Evolutionary conservation across 495 filamentous ascomycete species (phyloP).

Genomic region (Aspergillus egyptiacus): DNA sequence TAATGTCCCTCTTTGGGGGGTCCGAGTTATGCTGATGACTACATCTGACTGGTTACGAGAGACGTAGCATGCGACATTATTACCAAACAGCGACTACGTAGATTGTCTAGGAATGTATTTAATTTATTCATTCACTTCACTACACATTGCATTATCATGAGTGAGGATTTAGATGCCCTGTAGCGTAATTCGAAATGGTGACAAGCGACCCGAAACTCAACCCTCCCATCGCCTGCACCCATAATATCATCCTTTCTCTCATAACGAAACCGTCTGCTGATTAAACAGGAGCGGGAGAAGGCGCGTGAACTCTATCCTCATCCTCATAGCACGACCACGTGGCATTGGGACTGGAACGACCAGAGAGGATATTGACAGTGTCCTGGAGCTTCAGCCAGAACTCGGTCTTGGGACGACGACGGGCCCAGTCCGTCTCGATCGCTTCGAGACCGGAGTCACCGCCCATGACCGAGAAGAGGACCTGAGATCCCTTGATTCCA

Average conservation of each 20-base stretch:
- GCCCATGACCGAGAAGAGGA: slow-evolving; percentile 76
- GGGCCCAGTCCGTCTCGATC: slow-evolving; percentile 88
- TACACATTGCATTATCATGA: no score
- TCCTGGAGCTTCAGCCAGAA: slow-evolving; percentile 80
- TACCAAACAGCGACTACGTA: no score
- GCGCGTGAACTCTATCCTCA: neutral
- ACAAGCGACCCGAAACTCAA: no score
- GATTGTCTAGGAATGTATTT: neutral
- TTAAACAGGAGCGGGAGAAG: neutral
- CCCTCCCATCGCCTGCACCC: no score
- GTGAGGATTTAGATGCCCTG: neutral
- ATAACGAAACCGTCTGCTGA: neutral
- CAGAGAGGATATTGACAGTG: slow-evolving; percentile 78
- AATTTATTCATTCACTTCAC: neutral
- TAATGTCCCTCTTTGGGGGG: no score
- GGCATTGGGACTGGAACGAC: slow-evolving; percentile 44
- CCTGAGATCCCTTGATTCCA: slow-evolving; percentile 82
- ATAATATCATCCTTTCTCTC: neutral
- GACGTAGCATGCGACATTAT: no score
- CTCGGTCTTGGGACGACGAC: slow-evolving; percentile 75
- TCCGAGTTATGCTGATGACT: no score
- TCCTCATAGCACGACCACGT: slow-evolving; percentile 29
- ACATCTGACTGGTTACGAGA: no score
- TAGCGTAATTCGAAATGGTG: neutral
- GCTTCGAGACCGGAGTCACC: slow-evolving; percentile 59